A percentile compares a stretch with the other conserved stretches of the same genome.
Conservation (phyloP, 768 basidiomycete species). For the Agrocybe chaxingu region DNA sequence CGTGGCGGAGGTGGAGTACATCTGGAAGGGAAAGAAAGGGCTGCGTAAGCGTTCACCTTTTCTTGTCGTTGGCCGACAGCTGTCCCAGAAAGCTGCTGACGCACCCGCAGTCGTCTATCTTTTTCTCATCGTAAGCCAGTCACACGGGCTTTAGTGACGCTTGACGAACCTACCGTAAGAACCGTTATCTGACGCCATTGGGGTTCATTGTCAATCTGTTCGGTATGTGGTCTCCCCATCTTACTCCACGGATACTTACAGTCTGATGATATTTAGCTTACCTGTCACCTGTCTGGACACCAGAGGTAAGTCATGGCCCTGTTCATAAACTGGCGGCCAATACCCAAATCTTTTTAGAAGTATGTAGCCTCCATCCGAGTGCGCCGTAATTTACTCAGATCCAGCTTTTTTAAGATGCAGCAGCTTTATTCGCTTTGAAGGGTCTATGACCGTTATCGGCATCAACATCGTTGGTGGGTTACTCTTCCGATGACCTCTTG, state of each 20-base stretch:
- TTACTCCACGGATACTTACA: not conserved
- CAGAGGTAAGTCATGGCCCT: constrained; percentile 23
- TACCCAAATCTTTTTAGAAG: not conserved
- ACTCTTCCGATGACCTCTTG: not conserved
- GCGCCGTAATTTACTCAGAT: not conserved
- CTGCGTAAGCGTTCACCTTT: constrained; percentile 28
- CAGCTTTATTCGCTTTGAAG: constrained; percentile 47
- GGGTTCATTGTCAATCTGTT: constrained; percentile 57
- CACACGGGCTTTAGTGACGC: too few species aligned
- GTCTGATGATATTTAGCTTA: constrained; percentile 35
- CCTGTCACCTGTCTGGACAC: constrained; percentile 35
- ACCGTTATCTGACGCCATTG: constrained; percentile 59
- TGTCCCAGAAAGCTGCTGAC: not conserved
- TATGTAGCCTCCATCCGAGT: not conserved
- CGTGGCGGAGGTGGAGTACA: constrained; percentile 46
- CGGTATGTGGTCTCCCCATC: constrained; percentile 21
- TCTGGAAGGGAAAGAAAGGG: constrained; percentile 48
- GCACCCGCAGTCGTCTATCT: constrained; percentile 32
- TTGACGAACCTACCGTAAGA: constrained; percentile 28
- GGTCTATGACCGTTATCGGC: constrained; percentile 49
- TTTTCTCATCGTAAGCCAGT: constrained; percentile 33
- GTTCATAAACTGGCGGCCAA: not conserved
- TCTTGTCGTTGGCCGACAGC: not conserved
- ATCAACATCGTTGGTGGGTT: constrained; percentile 41
- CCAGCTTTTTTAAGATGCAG: constrained; percentile 27